These are phyloP conservation scores for Mycosphaerella sp. DNA, from an alignment of 2,329 filamentous ascomycete genomes.

Conservation along the genomic window DNA sequence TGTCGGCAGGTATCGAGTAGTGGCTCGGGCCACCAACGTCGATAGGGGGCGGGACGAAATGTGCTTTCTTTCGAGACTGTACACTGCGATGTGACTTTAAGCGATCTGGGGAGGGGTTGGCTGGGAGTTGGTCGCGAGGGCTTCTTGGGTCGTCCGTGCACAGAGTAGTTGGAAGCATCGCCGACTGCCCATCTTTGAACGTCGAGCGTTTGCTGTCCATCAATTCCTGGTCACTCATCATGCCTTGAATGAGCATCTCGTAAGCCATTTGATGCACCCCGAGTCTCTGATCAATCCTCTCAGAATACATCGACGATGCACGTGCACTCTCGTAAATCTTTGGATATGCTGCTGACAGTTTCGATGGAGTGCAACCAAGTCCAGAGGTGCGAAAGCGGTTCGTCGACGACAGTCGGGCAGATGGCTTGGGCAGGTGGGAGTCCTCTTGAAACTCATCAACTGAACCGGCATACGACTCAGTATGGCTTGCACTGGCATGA, in stretches of 20 bases:
- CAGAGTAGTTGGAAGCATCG: slow-evolving; percentile 23
- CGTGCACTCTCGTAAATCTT: slow-evolving; percentile 2
- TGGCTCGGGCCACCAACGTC: slow-evolving; percentile 23
- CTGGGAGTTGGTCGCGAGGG: slow-evolving; percentile 18
- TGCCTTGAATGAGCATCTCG: slow-evolving; percentile 32
- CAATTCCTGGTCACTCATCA: slow-evolving; percentile 29
- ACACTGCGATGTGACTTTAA: slow-evolving; percentile 13
- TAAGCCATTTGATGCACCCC: slow-evolving; percentile 31
- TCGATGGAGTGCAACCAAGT: not conserved
- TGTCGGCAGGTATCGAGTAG: slow-evolving; percentile 24
- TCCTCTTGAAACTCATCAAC: slow-evolving; percentile 25
- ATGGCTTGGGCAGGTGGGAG: slow-evolving; percentile 13
- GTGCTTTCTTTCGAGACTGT: slow-evolving; percentile 28
- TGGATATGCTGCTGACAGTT: not conserved
- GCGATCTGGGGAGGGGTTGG: slow-evolving; percentile 6
- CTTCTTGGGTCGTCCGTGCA: slow-evolving; percentile 24
- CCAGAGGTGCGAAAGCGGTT: slow-evolving; percentile 14
- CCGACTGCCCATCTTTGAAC: slow-evolving; percentile 15
- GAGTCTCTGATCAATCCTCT: slow-evolving; percentile 29
- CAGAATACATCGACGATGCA: slow-evolving; percentile 12
- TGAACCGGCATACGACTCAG: slow-evolving; percentile 28
- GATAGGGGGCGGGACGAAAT: slow-evolving; percentile 33
- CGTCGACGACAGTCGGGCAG: slow-evolving; percentile 15
- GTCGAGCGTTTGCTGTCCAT: slow-evolving; percentile 14
- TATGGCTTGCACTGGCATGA: slow-evolving; percentile 3